Evolutionary conservation across 371 early-diverging fungal species (phyloP), one percentile per base, ranked within the genome.

Genomic region (Sporodiniella umbellata): DNA sequence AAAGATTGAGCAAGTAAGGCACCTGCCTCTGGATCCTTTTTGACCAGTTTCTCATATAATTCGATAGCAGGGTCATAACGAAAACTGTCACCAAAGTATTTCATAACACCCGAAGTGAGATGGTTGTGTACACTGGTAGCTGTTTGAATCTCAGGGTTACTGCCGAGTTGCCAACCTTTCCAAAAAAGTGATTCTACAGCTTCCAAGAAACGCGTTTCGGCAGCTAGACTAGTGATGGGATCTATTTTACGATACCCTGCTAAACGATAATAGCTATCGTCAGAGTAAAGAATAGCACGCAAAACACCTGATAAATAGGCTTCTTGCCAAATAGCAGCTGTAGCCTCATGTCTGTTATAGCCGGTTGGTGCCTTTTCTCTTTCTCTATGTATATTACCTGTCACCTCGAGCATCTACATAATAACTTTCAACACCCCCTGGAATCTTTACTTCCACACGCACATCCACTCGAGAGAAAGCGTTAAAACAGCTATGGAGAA

Each of bases 361-460:
- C n/a, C n/a, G n/a, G n/a, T n/a, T n/a, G n/a, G n/a, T n/a, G n/a
- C n/a, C n/a, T n/a, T n/a, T n/a, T n/a, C n/a, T n/a, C n/a, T n/a
- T n/a, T n/a, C n/a, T n/a, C n/a, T 33, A 23, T 24, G 8, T 28
- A 22, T 7, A 3, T 38, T 68, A 79, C 84, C 79, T 79, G 66
- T 89, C 88, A 37, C 88, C 89, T 15, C 83, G 74, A 26, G 85
- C 70, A 56, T 94, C 93, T 12, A 98, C 88, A 17, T 83, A 80
- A 58, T 95, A 95, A 50, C 89, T 84, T 51, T 94, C 95, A 2
- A 98, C 98, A 42, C 98, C 96, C 47, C 98, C 98, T 1, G 98
- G 98, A 60, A 97, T 95, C 54, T 89, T 87, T 31, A 96, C 94
- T 66, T 95, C 93, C n/a, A 98, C 98, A 26, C 98, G 86, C 18